Evolutionary conservation across 306 rosid genomes (phyloP), one percentile per base, ranked within the genome.

Genomic region (Myrica gale): DNA sequence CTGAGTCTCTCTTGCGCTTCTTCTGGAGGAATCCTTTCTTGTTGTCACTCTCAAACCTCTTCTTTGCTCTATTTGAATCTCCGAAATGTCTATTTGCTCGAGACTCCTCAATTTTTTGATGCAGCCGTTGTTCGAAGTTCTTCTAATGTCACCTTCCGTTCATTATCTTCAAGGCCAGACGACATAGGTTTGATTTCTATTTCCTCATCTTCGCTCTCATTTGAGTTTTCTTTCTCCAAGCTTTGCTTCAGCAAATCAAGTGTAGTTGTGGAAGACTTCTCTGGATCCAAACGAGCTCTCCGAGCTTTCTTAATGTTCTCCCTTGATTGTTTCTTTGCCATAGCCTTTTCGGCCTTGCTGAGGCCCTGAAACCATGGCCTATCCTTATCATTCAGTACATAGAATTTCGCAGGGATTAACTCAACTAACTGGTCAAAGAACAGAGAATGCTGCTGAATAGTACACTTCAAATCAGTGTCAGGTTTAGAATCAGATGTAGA

Each of bases 281-380:
- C 90, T 0, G 97, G 98, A 65, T 91, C 90, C 71, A 93, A 80
- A 9, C 96, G 88, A 8, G 89, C 81, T 71, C 88, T 80, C 66
- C 93, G 84, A 53, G 92, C 88, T 73, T 86, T 81, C 84, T 90
- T 93, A 50, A 93, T 88, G 76, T 93, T 94, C 50, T 87, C 86
- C 89, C 82, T 88, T 0, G 91, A 82, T 79, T 84, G 87, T 87
- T 86, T 90, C 92, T 88, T 92, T 13, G 86, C 88, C n/a, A 74
- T 67, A 19, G 82, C 93, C 73, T 83, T 90, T 41, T 81, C 69
- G 9, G 83, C 78, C 86, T 91, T 90, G 82, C 87, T 90, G 13
- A 90, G 90, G 78, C 96, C 98, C 81, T 90, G 92, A 85, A 90
- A 88, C 96, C 96, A 94, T 5, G 96, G 91, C 76, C 84, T 94